Evolutionary conservation across 805 yeast species (phyloP).

Genomic region (Starmerella sp.): DNA sequence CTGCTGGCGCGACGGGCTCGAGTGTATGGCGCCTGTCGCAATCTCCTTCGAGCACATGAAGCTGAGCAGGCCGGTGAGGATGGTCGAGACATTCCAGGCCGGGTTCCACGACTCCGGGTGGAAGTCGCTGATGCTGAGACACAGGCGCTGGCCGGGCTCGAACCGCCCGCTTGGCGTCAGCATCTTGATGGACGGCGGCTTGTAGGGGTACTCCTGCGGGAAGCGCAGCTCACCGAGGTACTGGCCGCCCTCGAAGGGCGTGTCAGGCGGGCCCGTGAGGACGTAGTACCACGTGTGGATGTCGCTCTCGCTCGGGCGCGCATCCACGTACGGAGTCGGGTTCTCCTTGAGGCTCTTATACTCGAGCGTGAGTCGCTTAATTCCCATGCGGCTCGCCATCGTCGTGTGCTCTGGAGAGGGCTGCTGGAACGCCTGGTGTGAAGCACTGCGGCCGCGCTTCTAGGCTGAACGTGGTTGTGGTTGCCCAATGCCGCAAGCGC

Average conservation of each 20-base stretch:
- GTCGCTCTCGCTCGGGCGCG: conserved; percentile 78
- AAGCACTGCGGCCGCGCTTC: neutral
- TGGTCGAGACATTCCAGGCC: conserved; percentile 82
- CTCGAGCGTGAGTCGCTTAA: conserved; percentile 24
- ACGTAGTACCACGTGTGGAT: conserved; percentile 90
- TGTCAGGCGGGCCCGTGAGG: conserved; percentile 81
- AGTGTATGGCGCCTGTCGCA: conserved; percentile 64
- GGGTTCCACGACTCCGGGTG: conserved; percentile 92
- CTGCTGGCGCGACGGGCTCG: conserved; percentile 48
- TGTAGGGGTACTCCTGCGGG: conserved; percentile 80
- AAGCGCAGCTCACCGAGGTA: conserved; percentile 47
- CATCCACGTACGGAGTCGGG: conserved; percentile 77
- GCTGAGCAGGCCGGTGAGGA: conserved; percentile 71
- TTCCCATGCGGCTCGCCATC: conserved; percentile 23
- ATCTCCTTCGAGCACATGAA: conserved; percentile 78
- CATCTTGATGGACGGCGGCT: conserved; percentile 86
- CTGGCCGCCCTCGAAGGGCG: conserved; percentile 55
- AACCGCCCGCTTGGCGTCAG: conserved; percentile 84
- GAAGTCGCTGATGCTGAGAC: conserved; percentile 78
- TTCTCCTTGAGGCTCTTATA: conserved; percentile 49
- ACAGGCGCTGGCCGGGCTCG: conserved; percentile 61
- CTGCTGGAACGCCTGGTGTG: neutral
- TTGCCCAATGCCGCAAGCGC: neutral
- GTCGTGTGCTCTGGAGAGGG: neutral
- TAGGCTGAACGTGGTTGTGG: neutral